Evolutionary conservation across 495 filamentous ascomycete genomes (phyloP).

Genomic region (Hypomontagnella submonticulosa): DNA sequence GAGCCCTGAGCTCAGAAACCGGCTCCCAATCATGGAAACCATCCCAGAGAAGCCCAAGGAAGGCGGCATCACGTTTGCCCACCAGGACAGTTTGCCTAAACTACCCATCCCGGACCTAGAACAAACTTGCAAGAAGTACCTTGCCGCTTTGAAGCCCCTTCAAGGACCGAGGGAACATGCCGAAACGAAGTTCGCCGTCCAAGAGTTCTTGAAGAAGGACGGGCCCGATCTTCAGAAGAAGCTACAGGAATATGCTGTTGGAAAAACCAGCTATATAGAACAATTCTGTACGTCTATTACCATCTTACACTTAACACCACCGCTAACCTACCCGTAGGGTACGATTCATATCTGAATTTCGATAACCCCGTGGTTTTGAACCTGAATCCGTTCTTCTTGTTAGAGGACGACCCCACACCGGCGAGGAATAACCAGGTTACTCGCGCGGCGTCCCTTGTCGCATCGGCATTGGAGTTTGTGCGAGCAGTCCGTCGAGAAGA

Average conservation of each 20-base stretch:
- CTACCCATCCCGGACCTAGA: conserved; percentile 95
- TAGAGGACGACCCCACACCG: conserved; percentile 97
- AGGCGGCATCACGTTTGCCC: conserved; percentile 84
- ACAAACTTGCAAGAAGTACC: conserved; percentile 79
- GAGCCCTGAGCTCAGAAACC: conserved; percentile 43
- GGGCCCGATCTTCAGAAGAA: conserved; percentile 88
- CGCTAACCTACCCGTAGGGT: conserved; percentile 70
- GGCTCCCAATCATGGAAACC: conserved; percentile 50
- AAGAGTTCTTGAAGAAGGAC: conserved; percentile 86
- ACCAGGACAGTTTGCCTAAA: conserved; percentile 89
- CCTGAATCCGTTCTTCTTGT: conserved; percentile 95
- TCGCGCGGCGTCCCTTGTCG: conserved; percentile 88
- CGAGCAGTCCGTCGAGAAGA: conserved; percentile 93
- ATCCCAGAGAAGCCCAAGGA: conserved; percentile 55
- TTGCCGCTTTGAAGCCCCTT: conserved; percentile 81
- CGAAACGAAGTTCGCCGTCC: conserved; percentile 81
- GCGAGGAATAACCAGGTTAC: conserved; percentile 96
- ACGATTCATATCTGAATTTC: conserved; percentile 97
- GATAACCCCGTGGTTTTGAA: conserved; percentile 98
- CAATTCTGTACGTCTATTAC: conserved; percentile 85
- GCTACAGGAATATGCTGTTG: conserved; percentile 91
- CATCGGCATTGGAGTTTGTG: conserved; percentile 92
- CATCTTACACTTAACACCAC: neutral
- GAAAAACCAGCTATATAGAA: conserved; percentile 96
- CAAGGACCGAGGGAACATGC: conserved; percentile 84